A percentile compares a stretch with the other conserved stretches of the same genome.
phyloP scores from a whole-genome alignment of 169 alveolate genomes.

The Cryptosporidium tyzzeri region DNA sequence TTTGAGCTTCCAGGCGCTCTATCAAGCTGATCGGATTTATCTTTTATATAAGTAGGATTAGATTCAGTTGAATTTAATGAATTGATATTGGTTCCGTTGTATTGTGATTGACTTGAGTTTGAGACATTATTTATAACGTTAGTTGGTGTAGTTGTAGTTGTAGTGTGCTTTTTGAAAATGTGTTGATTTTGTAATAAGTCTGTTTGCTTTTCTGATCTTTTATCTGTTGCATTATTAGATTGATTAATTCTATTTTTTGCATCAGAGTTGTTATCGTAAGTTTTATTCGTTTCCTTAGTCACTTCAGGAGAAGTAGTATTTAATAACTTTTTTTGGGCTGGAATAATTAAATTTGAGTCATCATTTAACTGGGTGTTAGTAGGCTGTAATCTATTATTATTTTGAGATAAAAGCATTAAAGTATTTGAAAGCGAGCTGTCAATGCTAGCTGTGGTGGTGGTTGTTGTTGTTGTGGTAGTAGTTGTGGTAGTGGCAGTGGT shows the following conservation, averaged over 20 bases:
- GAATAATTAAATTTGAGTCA: not conserved
- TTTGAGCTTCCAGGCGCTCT: not conserved
- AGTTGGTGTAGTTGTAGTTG: conserved; percentile 1
- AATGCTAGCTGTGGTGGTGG: conserved; percentile 15
- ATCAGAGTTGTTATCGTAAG: not conserved
- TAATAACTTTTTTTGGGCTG: not conserved
- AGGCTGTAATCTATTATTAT: not conserved
- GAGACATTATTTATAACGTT: not conserved
- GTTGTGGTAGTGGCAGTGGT: conserved; percentile 9
- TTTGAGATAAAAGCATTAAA: not conserved
- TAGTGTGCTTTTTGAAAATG: not conserved
- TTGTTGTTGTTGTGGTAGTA: conserved; percentile 24
- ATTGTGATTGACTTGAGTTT: not conserved
- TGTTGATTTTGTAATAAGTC: not conserved
- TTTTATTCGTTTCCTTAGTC: not conserved
- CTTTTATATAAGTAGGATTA: not conserved
- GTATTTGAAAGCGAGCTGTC: not conserved
- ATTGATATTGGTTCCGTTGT: not conserved
- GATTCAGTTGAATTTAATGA: not conserved
- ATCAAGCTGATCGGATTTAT: not conserved
- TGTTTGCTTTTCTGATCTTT: not conserved
- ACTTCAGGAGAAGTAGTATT: not conserved
- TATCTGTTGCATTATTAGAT: not conserved
- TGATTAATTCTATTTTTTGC: not conserved
- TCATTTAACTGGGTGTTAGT: not conserved